Evolutionary conservation across 768 basidiomycete genomes (phyloP).

Genomic region (Tylopilus felleus): DNA sequence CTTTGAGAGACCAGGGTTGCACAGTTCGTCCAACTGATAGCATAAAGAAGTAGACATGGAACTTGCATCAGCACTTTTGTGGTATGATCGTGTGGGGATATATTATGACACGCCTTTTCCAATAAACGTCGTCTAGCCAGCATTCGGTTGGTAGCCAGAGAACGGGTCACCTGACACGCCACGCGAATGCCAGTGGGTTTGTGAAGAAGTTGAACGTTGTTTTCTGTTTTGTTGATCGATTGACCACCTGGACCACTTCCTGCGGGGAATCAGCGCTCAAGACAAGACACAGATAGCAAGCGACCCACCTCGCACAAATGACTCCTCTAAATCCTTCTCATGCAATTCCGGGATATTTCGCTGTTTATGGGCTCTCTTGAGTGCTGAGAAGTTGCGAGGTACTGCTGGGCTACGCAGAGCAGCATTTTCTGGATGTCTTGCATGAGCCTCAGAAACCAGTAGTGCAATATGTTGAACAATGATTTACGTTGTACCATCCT

Average conservation of each 20-base stretch:
- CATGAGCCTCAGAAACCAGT: constrained; percentile 26
- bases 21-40: constrained; percentile 61
- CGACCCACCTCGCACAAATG: constrained; percentile 77
- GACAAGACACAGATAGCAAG: neutral
- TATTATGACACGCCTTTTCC: constrained; percentile 63
- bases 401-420: constrained; percentile 27
- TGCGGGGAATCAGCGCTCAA: constrained; percentile 30
- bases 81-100: constrained; percentile 14
- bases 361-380: constrained; percentile 65
- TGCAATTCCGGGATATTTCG: constrained; percentile 63
- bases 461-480: constrained; percentile 27
- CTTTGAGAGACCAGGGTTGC: constrained; percentile 77
- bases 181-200: constrained; percentile 87
- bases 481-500: constrained; percentile 31
- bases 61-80: constrained; percentile 18
- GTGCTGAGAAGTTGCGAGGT: constrained; percentile 58
- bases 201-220: constrained; percentile 88
- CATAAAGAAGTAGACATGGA: constrained; percentile 1
- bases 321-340: constrained; percentile 83
- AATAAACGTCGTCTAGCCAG: constrained; percentile 69
- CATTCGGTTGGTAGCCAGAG: constrained; percentile 73
- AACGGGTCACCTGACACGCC: constrained; percentile 85
- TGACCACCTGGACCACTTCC: constrained; percentile 95
- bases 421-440: constrained; percentile 30
- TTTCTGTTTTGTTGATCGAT: constrained; percentile 92